phyloP scores from a whole-genome alignment of 768 basidiomycete species.

The Mrakia frigida region DNA sequence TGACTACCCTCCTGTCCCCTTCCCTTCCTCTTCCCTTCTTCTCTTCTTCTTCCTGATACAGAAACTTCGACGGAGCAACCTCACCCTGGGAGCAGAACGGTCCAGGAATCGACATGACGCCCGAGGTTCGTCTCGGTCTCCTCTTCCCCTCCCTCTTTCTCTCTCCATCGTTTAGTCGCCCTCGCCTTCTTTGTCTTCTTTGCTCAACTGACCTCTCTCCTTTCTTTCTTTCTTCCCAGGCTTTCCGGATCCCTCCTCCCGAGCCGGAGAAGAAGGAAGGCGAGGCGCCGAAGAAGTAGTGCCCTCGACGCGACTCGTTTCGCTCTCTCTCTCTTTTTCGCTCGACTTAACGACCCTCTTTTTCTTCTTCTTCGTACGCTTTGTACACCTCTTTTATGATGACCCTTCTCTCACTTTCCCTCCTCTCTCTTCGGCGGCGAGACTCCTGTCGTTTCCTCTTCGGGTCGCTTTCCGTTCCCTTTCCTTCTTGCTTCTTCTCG shows the following conservation, averaged over 20 bases:
- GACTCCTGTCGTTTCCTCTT: too few species aligned
- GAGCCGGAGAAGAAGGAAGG: constrained; percentile 84
- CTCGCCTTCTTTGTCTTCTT: constrained; percentile 35
- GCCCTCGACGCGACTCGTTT: neutral
- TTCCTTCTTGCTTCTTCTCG: too few species aligned
- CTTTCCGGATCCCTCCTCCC: constrained; percentile 49
- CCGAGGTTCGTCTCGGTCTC: constrained; percentile 47
- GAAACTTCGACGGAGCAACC: constrained; percentile 86
- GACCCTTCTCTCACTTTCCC: too few species aligned
- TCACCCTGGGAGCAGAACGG: constrained; percentile 93
- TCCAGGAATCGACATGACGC: constrained; percentile 55
- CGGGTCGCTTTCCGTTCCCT: too few species aligned
- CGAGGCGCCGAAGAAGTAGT: constrained; percentile 54
- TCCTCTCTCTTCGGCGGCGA: too few species aligned
- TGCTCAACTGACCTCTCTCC: neutral
- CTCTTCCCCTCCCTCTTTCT: too few species aligned
- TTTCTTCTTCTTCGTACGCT: too few species aligned
- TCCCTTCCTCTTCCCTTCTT: neutral
- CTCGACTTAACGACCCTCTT: too few species aligned
- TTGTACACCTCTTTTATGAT: too few species aligned
- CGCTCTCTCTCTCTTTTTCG: neutral
- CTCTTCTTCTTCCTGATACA: constrained; percentile 41
- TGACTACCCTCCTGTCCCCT: too few species aligned
- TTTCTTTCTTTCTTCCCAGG: constrained; percentile 29
- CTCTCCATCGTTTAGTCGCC: too few species aligned